Percentiles rank a stretch among this genome's conserved stretches.
phyloP scores from a whole-genome alignment of 306 rosid species.

The Gynostemma pentaphyllum region DNA sequence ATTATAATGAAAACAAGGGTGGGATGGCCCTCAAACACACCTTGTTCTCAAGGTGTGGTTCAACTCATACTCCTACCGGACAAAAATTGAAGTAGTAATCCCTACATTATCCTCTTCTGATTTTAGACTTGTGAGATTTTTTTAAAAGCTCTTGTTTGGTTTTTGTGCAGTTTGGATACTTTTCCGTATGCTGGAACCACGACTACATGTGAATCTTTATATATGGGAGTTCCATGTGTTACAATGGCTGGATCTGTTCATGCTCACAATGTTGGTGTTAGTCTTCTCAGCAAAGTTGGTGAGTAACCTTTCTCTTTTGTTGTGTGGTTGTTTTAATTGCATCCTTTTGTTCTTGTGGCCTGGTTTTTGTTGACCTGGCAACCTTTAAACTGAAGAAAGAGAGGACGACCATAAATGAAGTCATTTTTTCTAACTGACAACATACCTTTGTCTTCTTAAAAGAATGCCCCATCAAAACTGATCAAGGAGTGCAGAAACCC shows the following conservation, averaged over 20 bases:
- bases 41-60: too few species aligned
- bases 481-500: too few species aligned
- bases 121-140: not conserved
- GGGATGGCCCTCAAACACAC: too few species aligned
- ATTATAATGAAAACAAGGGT: too few species aligned
- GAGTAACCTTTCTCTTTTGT: conserved; percentile 18
- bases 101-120: too few species aligned
- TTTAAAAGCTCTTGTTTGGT: not conserved
- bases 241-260: conserved; percentile 96
- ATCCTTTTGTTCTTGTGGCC: not conserved
- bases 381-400: not conserved
- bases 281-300: conserved; percentile 96
- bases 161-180: conserved; percentile 77
- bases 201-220: conserved; percentile 90
- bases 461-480: too few species aligned
- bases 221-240: conserved; percentile 99
- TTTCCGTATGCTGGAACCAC: conserved; percentile 99
- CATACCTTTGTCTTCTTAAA: not conserved
- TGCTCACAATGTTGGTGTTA: conserved; percentile 98
- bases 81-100: too few species aligned
- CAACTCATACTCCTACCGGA: too few species aligned
- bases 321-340: not conserved
- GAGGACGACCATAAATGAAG: not conserved
- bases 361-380: not conserved
- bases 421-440: not conserved